Evolutionary conservation across 306 rosid genomes (phyloP), one percentile per base, ranked within the genome.

Genomic region (Herpetospermum pedunculosum): DNA sequence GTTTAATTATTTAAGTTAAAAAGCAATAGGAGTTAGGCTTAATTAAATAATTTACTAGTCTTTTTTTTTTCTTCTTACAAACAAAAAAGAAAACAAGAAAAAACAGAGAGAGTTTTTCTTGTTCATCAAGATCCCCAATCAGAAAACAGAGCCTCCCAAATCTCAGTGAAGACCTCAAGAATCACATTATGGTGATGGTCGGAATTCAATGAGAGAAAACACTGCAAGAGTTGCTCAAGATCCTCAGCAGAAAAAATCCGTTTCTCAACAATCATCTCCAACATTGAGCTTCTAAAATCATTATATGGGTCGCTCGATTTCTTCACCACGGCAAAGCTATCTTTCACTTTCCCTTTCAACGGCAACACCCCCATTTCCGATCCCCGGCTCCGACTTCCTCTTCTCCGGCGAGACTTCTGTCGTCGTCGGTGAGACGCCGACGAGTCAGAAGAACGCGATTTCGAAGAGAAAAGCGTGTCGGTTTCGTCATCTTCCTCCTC

Each of bases 231-330:
- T 57, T 89, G 87, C 82, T 91, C 96, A 57, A 94, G 92, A 78
- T 90, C 99, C 5, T 38, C 26, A 0, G 89, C 86, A 4, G 87
- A 79, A 76, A 89, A 91, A 71, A 94, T 91, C 86, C 89, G 99
- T 60, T 89, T 94, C 90, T 91, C 97, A 1, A 91, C 79, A 18
- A 94, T 94, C 99, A 94, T 94, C 53, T 94, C 99, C 75, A 94
- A 86, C 99, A 94, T 94, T 0, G 99, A 94, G 0, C 84, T 82
- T 76, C 97, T 88, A 64, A 94, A 94, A 75, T 94, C 99, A 40
- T 77, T 88, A 89, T 94, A 87, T 6, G 99, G 99, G 73, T 94
- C 96, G 47, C 89, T 89, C 2, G 99, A 94, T 26, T 88, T 88
- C 87, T 94, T 94, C 87, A 89, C 97, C 79, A 94, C 95, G 0